Evolutionary conservation across 805 yeast species (phyloP), one percentile per base, ranked within the genome.

Genomic region (Ogataea glucozyma): DNA sequence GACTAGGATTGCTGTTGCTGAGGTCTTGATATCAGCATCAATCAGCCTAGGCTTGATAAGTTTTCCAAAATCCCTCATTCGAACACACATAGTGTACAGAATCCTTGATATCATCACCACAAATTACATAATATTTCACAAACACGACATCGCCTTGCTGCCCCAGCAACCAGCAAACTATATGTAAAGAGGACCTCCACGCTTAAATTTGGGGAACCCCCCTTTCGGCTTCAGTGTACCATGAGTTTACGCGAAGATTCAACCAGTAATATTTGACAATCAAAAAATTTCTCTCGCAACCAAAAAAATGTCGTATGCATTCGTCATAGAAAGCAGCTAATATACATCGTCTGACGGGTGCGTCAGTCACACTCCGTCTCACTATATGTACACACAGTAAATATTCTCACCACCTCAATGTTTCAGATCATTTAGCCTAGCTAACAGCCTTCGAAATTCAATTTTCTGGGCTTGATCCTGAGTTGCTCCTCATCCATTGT

Each of bases 381-480:
- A 34, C 22, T 16, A 34, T 34, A 34, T 34, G 38, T 34, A 34
- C 38, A 34, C 38, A 34, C 38, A 34, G 17, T 16, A 34, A 34
- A 34, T 23, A 31, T n/a, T n/a, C 7, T 11, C 3, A 14, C 12
- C 16, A 14, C 6, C 21, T 17, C 24, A 30, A 17, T 23, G 38
- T 34, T 34, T 34, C 38, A 24, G 26, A 23, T 12, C 4, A 14
- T 3, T 7, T 5, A 13, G 26, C 13, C 22, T 21, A 23, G 8
- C 18, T 20, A 36, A 27, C 31, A 36, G 19, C 43, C 46, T 26
- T 55, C 58, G 43, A 72, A 72, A 26, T 60, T 60, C 32, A 73
- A 52, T 43, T 57, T 63, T 43, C 60, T 69, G 1, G 78, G 78
- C 44, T 65, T 68, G 14, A 71, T 58, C 16, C 34, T 49, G 33